These are phyloP conservation scores for Cymbopogon citratus DNA, from an alignment of 176 grass and related monocot genomes.

Conservation along the genomic window DNA sequence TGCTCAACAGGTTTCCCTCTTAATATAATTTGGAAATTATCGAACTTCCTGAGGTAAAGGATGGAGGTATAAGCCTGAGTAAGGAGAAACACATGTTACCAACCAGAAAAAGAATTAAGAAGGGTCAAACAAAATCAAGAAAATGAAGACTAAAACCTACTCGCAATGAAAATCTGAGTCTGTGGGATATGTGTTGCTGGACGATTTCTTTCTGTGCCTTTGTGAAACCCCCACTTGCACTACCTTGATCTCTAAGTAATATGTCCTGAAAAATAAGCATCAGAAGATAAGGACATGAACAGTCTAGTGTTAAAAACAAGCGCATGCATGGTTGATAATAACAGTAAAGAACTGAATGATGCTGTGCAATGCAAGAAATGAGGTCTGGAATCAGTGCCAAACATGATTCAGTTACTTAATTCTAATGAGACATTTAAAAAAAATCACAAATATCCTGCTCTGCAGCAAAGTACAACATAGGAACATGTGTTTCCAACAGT, in stretches of 20 bases:
- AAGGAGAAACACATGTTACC: constrained; percentile 34
- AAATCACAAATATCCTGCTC: constrained; percentile 8
- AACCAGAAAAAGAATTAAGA: constrained; percentile 16
- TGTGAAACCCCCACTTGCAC: constrained; percentile 40
- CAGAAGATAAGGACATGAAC: not conserved
- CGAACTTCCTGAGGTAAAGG: constrained; percentile 83
- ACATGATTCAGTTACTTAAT: not conserved
- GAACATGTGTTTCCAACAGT: not conserved
- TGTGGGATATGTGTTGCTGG: constrained; percentile 79
- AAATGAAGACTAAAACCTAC: constrained; percentile 40
- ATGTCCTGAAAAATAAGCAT: constrained; percentile 65
- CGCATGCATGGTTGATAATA: not conserved
- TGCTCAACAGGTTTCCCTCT: constrained; percentile 85
- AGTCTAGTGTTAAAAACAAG: not conserved
- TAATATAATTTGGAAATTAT: constrained; percentile 85
- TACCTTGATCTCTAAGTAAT: constrained; percentile 92
- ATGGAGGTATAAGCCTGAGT: constrained; percentile 83
- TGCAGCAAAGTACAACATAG: constrained; percentile 13
- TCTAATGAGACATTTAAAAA: not conserved
- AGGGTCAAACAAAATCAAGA: constrained; percentile 2
- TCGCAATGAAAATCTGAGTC: constrained; percentile 79
- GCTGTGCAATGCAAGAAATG: not conserved
- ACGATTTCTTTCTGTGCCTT: constrained; percentile 79
- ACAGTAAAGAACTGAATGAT: not conserved
- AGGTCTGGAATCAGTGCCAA: not conserved